Evolutionary conservation across 2,329 filamentous ascomycete species (phyloP), one percentile per base, ranked within the genome.

Genomic region (Cladorrhinum sp.): DNA sequence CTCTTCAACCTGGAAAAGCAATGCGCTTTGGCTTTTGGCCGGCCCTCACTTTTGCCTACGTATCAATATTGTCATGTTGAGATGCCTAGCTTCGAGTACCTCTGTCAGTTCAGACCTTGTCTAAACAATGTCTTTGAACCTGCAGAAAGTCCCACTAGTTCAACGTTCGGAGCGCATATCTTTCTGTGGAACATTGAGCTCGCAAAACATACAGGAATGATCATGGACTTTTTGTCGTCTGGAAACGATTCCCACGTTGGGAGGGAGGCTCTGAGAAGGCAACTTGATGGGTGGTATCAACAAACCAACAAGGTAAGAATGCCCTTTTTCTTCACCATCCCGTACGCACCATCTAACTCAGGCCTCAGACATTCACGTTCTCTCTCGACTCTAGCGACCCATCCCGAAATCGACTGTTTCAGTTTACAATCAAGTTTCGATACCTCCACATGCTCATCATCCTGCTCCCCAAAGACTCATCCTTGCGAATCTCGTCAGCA

Each of bases 1-100:
- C 53, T 62, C 10, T 62, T 57, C 54, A 33, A 48, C 7, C 20
- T 49, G n/a, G 61, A 62, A 20, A 62, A 62, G 53, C 53, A 14
- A 3, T 62, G 57, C 36, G 49, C 53, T 20, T 21, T 62, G 21
- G 42, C 61, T 8, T 62, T 59, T 39, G 57, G 61, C 12, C 26
- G 61, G 3, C 54, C 46, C 7, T 5, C 57, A 18, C 50, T 59
- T 12, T 50, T 59, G 8, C 57, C 57, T 3, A 23, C 26, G 3
- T n/a, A 8, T 4, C 28, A 48, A 2, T 59, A 55, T 24, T 28
- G 50, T 1, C 10, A 49, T 8, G 55, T 61, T 14, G 33, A 42
- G 16, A 20, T 54, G 20, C 59, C 59, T 2, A 58, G 49, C 54
- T 49, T 42, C n/a, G 49, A 58, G 14, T 51, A 54, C 30, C 26